Percentiles rank a stretch among this genome's conserved stretches.
phyloP scores from a whole-genome alignment of 192 early-diverging fungal genomes.

The Coemansia sp. region DNA sequence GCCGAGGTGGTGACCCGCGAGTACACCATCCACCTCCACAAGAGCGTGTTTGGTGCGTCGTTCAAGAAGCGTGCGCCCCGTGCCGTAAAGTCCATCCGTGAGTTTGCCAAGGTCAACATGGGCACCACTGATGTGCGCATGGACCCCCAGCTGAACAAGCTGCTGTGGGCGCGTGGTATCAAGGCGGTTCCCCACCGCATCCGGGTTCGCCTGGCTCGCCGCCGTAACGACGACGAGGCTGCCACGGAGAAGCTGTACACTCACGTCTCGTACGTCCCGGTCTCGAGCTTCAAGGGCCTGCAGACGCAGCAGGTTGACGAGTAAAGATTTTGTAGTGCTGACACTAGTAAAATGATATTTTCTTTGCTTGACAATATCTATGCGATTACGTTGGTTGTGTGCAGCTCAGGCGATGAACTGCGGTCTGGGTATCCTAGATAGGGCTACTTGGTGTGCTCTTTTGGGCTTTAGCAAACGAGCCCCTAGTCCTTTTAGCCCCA shows the following conservation, averaged over 20 bases:
- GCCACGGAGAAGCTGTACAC: conserved; percentile 98
- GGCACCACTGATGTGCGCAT: conserved; percentile 96
- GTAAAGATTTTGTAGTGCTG: conserved; percentile 44
- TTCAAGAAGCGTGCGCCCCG: conserved; percentile 98
- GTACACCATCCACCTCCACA: conserved; percentile 99
- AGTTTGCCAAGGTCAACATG: conserved; percentile 91
- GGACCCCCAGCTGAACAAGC: conserved; percentile 94
- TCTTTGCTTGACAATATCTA: conserved; percentile 51
- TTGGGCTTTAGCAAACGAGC: neutral
- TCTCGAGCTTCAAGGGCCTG: conserved; percentile 88
- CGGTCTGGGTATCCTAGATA: neutral
- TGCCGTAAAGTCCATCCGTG: conserved; percentile 90
- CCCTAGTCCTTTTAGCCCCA: conserved; percentile 9
- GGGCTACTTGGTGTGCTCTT: neutral
- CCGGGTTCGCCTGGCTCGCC: conserved; percentile 91
- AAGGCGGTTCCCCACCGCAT: conserved; percentile 94
- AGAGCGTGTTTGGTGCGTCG: conserved; percentile 73
- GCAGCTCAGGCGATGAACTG: conserved; percentile 59
- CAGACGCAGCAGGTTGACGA: conserved; percentile 69
- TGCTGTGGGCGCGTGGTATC: conserved; percentile 90
- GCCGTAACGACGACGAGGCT: conserved; percentile 96
- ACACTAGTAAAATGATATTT: conserved; percentile 5
- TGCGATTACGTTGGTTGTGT: conserved; percentile 83
- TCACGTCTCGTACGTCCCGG: conserved; percentile 83
- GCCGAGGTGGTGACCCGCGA: conserved; percentile 94